These are phyloP conservation scores for Chytriomyces sp. DNA, from an alignment of 192 early-diverging fungal genomes.

Conservation along the genomic window DNA sequence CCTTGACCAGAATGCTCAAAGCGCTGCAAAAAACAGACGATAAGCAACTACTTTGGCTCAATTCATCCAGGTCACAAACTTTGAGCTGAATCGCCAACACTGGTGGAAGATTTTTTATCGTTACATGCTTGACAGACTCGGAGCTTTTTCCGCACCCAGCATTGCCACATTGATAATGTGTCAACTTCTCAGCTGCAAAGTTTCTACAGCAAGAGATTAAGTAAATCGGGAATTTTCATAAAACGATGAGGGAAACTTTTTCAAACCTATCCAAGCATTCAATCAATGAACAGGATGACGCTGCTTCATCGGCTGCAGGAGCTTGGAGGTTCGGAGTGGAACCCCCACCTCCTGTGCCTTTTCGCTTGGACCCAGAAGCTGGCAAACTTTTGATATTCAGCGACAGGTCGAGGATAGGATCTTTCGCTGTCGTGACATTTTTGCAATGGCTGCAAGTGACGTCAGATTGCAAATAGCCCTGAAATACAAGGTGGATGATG, in stretches of 20 bases:
- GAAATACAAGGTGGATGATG: slow-evolving; percentile 88
- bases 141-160: slow-evolving; percentile 33
- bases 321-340: slow-evolving; percentile 8
- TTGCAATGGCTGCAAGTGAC: slow-evolving; percentile 84
- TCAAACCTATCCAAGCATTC: slow-evolving; percentile 72
- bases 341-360: slow-evolving; percentile 10
- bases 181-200: slow-evolving; percentile 82
- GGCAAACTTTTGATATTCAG: slow-evolving; percentile 72
- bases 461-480: slow-evolving; percentile 86
- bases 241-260: neutral
- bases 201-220: slow-evolving; percentile 48
- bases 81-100: slow-evolving; percentile 93
- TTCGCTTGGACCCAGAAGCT: slow-evolving; percentile 39
- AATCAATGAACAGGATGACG: slow-evolving; percentile 53
- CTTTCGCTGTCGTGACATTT: slow-evolving; percentile 77
- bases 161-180: slow-evolving; percentile 65
- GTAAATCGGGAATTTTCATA: neutral
- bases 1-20: slow-evolving; percentile 76
- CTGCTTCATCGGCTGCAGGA: slow-evolving; percentile 7
- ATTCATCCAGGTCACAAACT: slow-evolving; percentile 39
- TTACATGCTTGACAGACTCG: slow-evolving; percentile 75
- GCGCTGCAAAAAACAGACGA: slow-evolving; percentile 54
- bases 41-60: slow-evolving; percentile 10
- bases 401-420: slow-evolving; percentile 91
- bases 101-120: slow-evolving; percentile 82